Evolutionary conservation across 2,329 filamentous ascomycete species (phyloP).

Genomic region (Calcarisporium arbuscula): DNA sequence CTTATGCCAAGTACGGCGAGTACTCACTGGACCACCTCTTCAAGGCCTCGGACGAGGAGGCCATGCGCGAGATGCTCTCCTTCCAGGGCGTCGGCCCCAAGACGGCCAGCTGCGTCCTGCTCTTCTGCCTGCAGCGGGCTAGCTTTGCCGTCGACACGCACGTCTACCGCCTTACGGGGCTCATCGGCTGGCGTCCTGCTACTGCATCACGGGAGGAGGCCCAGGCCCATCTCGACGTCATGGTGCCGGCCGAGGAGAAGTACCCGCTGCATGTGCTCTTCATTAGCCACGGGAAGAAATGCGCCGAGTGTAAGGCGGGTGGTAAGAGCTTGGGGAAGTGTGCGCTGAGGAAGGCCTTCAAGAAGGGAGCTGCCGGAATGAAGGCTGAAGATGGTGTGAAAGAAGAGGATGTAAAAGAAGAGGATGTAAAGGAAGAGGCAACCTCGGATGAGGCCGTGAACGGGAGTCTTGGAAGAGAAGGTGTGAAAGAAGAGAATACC

Average conservation of each 20-base stretch:
- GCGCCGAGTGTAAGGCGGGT: constrained; percentile 38
- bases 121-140: constrained; percentile 42
- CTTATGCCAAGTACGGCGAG: constrained; percentile 35
- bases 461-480: too few species aligned
- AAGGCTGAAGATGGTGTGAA: constrained; percentile 10
- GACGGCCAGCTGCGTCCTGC: constrained; percentile 45
- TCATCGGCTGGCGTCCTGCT: constrained; percentile 42
- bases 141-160: constrained; percentile 50
- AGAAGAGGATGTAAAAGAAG: too few species aligned
- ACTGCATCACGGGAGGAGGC: constrained; percentile 36
- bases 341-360: constrained; percentile 33
- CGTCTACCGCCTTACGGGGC: constrained; percentile 41
- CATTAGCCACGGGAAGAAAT: constrained; percentile 40
- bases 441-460: too few species aligned
- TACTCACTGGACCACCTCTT: constrained; percentile 47
- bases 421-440: too few species aligned
- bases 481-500: too few species aligned
- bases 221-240: constrained; percentile 43
- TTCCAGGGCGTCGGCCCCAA: constrained; percentile 49
- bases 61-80: constrained; percentile 42
- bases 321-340: constrained; percentile 33
- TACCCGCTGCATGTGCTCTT: constrained; percentile 44
- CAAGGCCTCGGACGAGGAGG: constrained; percentile 33
- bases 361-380: constrained; percentile 16
- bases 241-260: constrained; percentile 41